phyloP scores from a whole-genome alignment of 2,329 filamentous ascomycete genomes.

The Colletotrichum limetticola region DNA sequence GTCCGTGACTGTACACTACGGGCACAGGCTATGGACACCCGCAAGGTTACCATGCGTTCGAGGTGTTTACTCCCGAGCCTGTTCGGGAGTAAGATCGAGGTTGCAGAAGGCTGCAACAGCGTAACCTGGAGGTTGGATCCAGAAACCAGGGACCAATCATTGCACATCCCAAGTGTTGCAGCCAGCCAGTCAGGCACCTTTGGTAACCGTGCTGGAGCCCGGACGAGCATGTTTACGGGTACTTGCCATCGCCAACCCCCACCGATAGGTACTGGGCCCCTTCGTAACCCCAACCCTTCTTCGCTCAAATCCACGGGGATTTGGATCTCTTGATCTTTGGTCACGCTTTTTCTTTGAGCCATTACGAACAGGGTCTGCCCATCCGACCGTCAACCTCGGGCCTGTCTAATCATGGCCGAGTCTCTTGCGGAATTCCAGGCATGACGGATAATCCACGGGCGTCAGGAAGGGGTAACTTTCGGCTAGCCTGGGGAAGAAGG shows the following conservation, averaged over 20 bases:
- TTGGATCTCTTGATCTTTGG: background rate
- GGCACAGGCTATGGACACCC: background rate
- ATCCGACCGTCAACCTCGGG: background rate
- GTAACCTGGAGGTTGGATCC: background rate
- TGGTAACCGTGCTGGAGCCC: background rate
- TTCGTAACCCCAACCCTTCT: background rate
- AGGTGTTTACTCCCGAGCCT: background rate
- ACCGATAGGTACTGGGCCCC: background rate
- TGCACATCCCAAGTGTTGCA: background rate
- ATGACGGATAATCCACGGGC: constrained; percentile 1
- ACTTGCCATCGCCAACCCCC: background rate
- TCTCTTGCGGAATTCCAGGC: background rate
- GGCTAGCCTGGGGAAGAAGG: background rate
- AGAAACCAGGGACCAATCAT: background rate
- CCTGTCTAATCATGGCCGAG: background rate
- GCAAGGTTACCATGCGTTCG: background rate
- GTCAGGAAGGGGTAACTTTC: background rate
- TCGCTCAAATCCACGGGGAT: background rate
- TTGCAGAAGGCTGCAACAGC: background rate
- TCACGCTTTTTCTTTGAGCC: background rate
- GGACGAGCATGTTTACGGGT: background rate
- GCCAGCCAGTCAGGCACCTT: background rate
- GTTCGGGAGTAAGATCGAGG: background rate
- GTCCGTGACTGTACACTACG: background rate
- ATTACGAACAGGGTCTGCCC: background rate